Percentiles rank a stretch among this genome's conserved stretches.
Evolutionary conservation across 2,329 filamentous ascomycete species (phyloP).

Genomic region (Aspergillus texensis): DNA sequence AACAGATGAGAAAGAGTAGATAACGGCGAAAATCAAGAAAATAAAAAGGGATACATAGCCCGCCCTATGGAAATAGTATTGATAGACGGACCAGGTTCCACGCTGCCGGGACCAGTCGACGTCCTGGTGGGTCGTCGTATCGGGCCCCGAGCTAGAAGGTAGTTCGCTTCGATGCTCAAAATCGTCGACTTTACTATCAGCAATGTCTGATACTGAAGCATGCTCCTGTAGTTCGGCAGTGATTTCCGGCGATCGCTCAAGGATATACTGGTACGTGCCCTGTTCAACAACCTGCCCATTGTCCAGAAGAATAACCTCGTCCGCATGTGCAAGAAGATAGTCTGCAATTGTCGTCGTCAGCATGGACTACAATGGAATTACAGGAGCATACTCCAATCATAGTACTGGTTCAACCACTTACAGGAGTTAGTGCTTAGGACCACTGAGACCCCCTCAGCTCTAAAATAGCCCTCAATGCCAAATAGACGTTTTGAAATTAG

Average conservation of each 20-base stretch:
- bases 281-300: not conserved
- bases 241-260: not conserved
- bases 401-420: not conserved
- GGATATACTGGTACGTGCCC: not conserved
- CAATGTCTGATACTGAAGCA: not conserved
- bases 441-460: not conserved
- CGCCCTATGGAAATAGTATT: not conserved
- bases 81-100: not conserved
- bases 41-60: not conserved
- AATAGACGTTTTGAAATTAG: not conserved
- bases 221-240: not conserved
- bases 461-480: not conserved
- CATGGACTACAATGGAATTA: not conserved
- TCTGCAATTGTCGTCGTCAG: not conserved
- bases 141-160: not conserved
- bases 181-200: not conserved
- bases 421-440: not conserved
- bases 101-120: not conserved
- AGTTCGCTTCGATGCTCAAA: not conserved
- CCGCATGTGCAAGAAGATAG: not conserved
- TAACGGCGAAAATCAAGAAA: not conserved
- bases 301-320: not conserved
- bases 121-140: not conserved
- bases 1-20: not conserved
- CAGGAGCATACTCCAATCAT: not conserved